Percentiles rank a stretch among this genome's conserved stretches.
phyloP scores from a whole-genome alignment of 192 early-diverging fungal genomes.

The Phycomyces nitens region DNA sequence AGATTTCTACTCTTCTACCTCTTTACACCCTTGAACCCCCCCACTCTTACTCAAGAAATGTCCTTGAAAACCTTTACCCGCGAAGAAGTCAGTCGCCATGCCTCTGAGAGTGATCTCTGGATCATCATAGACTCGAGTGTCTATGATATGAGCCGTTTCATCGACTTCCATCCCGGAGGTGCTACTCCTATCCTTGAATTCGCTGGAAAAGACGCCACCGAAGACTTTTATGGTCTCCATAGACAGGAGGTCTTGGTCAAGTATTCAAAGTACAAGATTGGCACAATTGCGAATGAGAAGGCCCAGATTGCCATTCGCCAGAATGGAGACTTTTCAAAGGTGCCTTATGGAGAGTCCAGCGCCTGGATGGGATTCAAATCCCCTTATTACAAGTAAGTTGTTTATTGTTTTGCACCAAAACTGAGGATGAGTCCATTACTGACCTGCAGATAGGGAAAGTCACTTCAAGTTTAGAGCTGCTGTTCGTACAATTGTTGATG shows the following conservation, averaged over 20 bases:
- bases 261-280: conserved; percentile 62
- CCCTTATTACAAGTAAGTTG: conserved; percentile 35
- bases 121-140: conserved; percentile 59
- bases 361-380: conserved; percentile 45
- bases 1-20: background rate
- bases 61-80: conserved; percentile 26
- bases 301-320: conserved; percentile 26
- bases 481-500: conserved; percentile 67
- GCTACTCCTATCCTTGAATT: conserved; percentile 62
- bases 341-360: conserved; percentile 77
- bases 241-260: conserved; percentile 61
- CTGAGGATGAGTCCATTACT: too few relatives aligned
- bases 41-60: conserved; percentile 6
- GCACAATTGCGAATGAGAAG: conserved; percentile 51
- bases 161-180: conserved; percentile 58
- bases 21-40: background rate
- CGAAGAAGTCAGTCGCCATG: conserved; percentile 33
- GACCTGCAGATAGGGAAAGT: conserved; percentile 59
- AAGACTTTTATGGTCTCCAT: conserved; percentile 38
- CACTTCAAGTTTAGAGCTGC: conserved; percentile 61
- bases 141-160: conserved; percentile 56
- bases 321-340: conserved; percentile 60
- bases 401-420: background rate
- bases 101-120: conserved; percentile 41
- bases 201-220: conserved; percentile 78